Base-by-base conservation (phyloP, 177 flowering plant genomes). In the Telopea speciosissima region DNA sequence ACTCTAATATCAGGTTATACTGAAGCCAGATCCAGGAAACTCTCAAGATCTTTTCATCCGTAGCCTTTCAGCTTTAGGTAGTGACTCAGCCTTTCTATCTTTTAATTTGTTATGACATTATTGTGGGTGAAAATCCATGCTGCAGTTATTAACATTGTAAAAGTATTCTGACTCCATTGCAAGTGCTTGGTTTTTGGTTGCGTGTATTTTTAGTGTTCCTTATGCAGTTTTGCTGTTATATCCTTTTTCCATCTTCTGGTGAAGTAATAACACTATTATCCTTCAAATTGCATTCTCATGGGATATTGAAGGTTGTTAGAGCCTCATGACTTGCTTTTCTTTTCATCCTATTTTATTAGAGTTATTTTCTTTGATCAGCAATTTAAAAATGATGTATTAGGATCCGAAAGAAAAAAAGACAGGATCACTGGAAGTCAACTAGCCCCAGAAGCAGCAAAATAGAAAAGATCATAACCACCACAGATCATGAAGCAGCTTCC, bases 21-120 rank as follows among this genome's bases (percentile, higher is more conserved):
- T 94, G 74, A 94, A 94, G 86, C 97, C 97, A 78, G 99, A 94
- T 81, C 99, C 99, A 62, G 97, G 97, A 74, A 88, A 88, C 76
- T 87, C 97, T 42, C 97, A 94, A 81, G 96, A 94, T 72, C 88
- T 94, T 61, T 94, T 84, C 74, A 80, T 94, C 24, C 82, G 85
- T 45, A 94, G 97, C 76, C 82, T 94, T 69, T 80, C 93, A 36
- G 93, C 93, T 74, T 78, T 94, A 83, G 96, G 97, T 93, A 76
- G 63, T 73, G 67, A 56, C 23, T 68, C n/a, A 19, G 21, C 40
- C 24, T 52, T 54, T 25, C 14, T 11, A 9, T 1, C 17, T 49
- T 12, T 49, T 49, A n/a, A 58, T 45, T 24, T 14, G 44, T 0
- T 5, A 14, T 52, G 45, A 44, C 12, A 12, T 64, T 66, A 7